Evolutionary conservation across 345 rosid species (phyloP).

Genomic region (Hypericum androsaemum): DNA sequence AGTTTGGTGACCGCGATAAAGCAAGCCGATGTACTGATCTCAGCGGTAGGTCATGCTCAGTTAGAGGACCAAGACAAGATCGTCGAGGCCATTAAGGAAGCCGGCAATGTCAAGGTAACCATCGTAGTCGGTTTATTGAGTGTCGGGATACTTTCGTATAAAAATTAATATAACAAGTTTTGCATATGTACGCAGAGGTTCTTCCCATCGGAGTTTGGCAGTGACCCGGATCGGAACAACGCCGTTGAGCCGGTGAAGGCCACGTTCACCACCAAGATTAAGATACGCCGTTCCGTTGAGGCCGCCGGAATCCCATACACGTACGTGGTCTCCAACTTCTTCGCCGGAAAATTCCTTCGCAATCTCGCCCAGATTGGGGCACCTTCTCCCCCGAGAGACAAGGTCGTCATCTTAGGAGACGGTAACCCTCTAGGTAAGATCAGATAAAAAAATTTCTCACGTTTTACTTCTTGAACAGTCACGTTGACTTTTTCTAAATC

Average conservation of each 20-base stretch:
- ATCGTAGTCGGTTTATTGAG: no score
- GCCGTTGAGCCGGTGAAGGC: constrained; percentile 20
- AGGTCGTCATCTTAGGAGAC: constrained; percentile 17
- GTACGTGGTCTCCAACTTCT: constrained; percentile 14
- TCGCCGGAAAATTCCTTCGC: constrained; percentile 17
- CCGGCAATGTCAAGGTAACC: constrained; percentile 26
- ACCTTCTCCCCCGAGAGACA: constrained; percentile 17
- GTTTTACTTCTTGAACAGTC: no score
- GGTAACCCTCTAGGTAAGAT: constrained; percentile 20
- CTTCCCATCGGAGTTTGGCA: constrained; percentile 32
- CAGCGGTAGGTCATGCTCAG: constrained; percentile 12
- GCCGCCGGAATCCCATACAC: constrained; percentile 32
- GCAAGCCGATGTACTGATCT: constrained; percentile 30
- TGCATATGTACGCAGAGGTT: constrained; percentile 15
- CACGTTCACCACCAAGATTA: constrained; percentile 8
- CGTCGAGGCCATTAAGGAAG: constrained; percentile 31
- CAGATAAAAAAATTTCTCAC: not conserved
- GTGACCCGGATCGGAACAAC: not conserved
- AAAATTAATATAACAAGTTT: not conserved
- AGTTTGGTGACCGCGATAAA: constrained; percentile 26
- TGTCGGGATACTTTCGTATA: no score
- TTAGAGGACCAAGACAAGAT: constrained; percentile 20
- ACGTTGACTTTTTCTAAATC: no score
- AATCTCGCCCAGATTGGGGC: constrained; percentile 16
- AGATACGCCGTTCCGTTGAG: constrained; percentile 18